A percentile compares a stretch with the other conserved stretches of the same genome.
Conservation (phyloP, 768 basidiomycete genomes). For the Exidia glandulosa region DNA sequence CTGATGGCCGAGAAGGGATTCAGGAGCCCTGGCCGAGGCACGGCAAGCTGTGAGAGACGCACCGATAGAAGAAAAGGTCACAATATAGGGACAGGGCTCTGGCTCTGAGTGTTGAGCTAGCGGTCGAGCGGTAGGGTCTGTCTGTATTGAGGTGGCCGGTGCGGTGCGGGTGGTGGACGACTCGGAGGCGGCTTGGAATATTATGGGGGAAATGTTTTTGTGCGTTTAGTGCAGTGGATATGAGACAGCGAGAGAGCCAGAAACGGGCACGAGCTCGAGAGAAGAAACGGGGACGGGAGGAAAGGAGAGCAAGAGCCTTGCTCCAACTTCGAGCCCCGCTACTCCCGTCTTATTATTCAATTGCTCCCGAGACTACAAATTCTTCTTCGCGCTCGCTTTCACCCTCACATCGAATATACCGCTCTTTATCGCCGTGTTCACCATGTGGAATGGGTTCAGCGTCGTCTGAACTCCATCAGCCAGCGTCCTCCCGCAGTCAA, state of each 20-base stretch:
- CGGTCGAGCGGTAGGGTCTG: neutral
- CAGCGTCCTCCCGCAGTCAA: neutral
- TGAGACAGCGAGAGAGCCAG: conserved; percentile 8
- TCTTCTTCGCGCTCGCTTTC: conserved; percentile 74
- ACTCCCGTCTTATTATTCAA: neutral
- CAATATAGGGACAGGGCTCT: neutral
- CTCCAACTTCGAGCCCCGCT: neutral
- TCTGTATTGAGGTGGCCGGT: neutral
- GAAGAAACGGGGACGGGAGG: neutral
- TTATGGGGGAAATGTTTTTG: conserved; percentile 1
- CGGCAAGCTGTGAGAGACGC: conserved; percentile 1
- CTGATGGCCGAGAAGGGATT: conserved; percentile 9
- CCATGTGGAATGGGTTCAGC: conserved; percentile 94
- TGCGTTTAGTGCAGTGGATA: conserved; percentile 2
- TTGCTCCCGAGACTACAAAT: conserved; percentile 36
- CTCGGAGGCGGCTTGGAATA: neutral
- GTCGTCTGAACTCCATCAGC: conserved; percentile 43
- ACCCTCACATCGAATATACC: conserved; percentile 74
- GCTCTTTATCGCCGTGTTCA: conserved; percentile 74
- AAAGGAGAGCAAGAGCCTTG: neutral
- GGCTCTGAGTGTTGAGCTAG: neutral
- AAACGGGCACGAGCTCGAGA: conserved; percentile 8
- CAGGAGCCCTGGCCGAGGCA: conserved; percentile 11
- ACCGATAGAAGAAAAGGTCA: neutral
- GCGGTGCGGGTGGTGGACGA: neutral